Evolutionary conservation across 1,284 basidiomycete species (phyloP).

Genomic region (Fomitopsis pinicola): DNA sequence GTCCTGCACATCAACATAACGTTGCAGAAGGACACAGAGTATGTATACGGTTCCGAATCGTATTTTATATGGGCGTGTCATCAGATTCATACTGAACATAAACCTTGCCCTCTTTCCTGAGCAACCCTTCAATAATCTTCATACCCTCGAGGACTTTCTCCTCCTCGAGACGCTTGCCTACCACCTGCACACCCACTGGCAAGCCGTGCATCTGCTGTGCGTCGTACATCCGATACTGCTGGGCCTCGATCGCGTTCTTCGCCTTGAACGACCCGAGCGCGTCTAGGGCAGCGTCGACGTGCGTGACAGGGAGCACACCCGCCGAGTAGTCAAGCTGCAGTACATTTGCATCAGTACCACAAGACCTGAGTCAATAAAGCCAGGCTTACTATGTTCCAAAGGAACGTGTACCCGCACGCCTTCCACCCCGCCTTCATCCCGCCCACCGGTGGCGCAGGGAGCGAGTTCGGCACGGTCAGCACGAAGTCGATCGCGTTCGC

Average conservation of each 20-base stretch:
- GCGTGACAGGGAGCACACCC: slow-evolving; percentile 69
- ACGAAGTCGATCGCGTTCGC: slow-evolving; percentile 48
- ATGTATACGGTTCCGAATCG: no score
- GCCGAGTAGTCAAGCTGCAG: slow-evolving; percentile 64
- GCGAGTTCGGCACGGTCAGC: slow-evolving; percentile 53
- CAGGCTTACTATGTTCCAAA: slow-evolving; percentile 58
- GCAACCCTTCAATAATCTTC: slow-evolving; percentile 33
- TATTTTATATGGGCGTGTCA: not conserved
- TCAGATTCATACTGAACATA: slow-evolving; percentile 19
- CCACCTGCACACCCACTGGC: slow-evolving; percentile 63
- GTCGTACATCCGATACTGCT: slow-evolving; percentile 47
- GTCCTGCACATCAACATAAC: no score
- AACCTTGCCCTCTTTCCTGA: slow-evolving; percentile 20
- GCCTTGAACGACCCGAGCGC: slow-evolving; percentile 36
- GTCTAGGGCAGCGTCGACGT: slow-evolving; percentile 58
- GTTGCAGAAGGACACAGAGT: no score
- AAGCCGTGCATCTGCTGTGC: slow-evolving; percentile 60
- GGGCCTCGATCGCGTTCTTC: slow-evolving; percentile 23
- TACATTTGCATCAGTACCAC: not conserved
- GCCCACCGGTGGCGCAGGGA: slow-evolving; percentile 51
- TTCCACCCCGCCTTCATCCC: slow-evolving; percentile 25
- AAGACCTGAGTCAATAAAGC: not conserved
- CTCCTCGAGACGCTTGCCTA: slow-evolving; percentile 56
- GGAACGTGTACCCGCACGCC: slow-evolving; percentile 35
- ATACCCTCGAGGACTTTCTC: slow-evolving; percentile 53